phyloP scores from a whole-genome alignment of 805 yeast species.

The Tanozyma kutaoensis region DNA sequence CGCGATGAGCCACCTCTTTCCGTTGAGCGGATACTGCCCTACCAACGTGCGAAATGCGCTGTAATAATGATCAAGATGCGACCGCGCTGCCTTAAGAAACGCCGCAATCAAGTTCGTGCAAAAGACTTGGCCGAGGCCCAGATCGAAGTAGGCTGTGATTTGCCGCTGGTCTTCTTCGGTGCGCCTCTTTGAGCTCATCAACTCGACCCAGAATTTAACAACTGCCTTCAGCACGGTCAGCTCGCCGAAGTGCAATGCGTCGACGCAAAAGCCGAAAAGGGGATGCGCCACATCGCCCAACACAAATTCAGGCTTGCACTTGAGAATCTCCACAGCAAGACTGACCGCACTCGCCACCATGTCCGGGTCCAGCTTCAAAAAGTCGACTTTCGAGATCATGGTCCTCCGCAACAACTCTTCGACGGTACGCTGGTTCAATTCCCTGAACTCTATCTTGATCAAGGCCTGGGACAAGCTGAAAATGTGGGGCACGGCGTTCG shows the following conservation, averaged over 20 bases:
- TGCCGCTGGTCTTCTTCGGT: constrained; percentile 24
- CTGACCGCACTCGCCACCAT: constrained; percentile 36
- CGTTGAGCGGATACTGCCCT: constrained; percentile 33
- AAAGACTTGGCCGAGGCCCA: constrained; percentile 11
- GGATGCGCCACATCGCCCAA: constrained; percentile 14
- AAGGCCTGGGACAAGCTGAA: constrained; percentile 16
- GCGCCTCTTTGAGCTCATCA: constrained; percentile 34
- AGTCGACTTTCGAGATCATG: constrained; percentile 18
- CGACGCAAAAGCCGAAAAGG: constrained; percentile 16
- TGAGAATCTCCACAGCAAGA: constrained; percentile 37
- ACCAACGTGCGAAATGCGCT: constrained; percentile 34
- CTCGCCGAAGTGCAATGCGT: constrained; percentile 34
- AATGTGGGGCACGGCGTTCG: constrained; percentile 26
- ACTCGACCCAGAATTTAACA: constrained; percentile 40
- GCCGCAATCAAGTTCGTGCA: constrained; percentile 12
- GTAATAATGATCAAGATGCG: constrained; percentile 46
- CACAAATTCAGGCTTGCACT: constrained; percentile 34
- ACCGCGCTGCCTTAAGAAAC: constrained; percentile 36
- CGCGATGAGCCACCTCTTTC: constrained; percentile 13
- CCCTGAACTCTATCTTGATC: background rate
- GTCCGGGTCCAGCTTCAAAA: constrained; percentile 45
- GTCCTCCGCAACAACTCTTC: constrained; percentile 19
- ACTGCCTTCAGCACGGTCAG: constrained; percentile 40
- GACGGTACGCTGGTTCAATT: background rate
- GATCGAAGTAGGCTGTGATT: constrained; percentile 7